Percentiles rank a stretch among this genome's conserved stretches.
Evolutionary conservation across 2,329 filamentous ascomycete genomes (phyloP).

Genomic region (Drechslerella coelobrocha): DNA sequence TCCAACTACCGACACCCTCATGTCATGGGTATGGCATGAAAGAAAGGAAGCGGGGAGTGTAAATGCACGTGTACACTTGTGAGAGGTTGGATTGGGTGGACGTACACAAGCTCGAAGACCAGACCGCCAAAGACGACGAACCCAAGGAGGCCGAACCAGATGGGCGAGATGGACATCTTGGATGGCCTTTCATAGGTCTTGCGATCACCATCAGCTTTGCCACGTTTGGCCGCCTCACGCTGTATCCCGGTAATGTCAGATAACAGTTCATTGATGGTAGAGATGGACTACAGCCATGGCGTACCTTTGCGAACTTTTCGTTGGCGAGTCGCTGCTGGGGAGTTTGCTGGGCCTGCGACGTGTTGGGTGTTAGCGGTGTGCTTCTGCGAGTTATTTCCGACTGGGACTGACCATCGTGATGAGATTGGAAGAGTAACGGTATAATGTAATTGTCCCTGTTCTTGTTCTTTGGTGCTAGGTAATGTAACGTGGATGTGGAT

Average conservation of each 20-base stretch:
- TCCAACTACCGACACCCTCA: not conserved
- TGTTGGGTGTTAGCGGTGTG: conserved; percentile 11
- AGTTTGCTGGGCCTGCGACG: conserved; percentile 72
- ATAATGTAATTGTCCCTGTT: not conserved
- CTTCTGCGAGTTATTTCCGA: not conserved
- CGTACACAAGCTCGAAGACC: conserved; percentile 58
- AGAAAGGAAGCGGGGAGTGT: conserved; percentile 3
- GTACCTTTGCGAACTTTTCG: conserved; percentile 72
- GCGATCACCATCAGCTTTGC: conserved; percentile 72
- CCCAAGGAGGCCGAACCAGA: conserved; percentile 69
- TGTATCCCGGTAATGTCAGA: not conserved
- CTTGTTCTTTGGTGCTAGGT: conserved; percentile 2
- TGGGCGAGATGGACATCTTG: conserved; percentile 70
- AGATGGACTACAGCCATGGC: not conserved
- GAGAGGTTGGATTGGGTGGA: no score
- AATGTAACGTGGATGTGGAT: not conserved
- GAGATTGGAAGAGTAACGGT: not conserved
- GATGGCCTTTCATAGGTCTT: conserved; percentile 67
- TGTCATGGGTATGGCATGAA: not conserved
- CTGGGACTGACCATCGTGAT: conserved; percentile 30
- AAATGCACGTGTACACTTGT: conserved; percentile 57
- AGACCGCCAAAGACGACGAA: conserved; percentile 69
- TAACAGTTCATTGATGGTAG: not conserved
- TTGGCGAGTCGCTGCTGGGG: conserved; percentile 82
- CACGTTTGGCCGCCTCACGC: conserved; percentile 74